phyloP scores from a whole-genome alignment of 768 basidiomycete genomes.

The Lactifluus piperatus region DNA sequence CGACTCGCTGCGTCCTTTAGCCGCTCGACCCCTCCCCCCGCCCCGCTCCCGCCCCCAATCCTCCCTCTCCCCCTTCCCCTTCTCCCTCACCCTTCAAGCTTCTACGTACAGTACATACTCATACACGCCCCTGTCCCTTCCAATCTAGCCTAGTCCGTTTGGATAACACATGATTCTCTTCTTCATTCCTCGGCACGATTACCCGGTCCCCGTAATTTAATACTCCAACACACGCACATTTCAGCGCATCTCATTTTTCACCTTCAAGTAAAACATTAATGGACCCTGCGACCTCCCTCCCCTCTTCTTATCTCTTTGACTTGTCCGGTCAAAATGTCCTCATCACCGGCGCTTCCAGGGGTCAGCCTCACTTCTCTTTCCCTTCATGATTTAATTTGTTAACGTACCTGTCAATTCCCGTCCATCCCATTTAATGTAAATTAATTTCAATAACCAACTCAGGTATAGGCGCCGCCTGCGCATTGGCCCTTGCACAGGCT shows the following conservation, averaged over 20 bases:
- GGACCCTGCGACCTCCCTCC: conserved; percentile 44
- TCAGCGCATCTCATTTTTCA: neutral
- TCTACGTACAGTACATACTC: neutral
- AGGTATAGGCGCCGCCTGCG: conserved; percentile 51
- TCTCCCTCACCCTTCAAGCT: no score
- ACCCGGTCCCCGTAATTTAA: conserved; percentile 4
- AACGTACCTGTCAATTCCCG: conserved; percentile 7
- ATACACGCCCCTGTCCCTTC: neutral
- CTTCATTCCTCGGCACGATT: conserved; percentile 4
- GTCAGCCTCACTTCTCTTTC: conserved; percentile 31
- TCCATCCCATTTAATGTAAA: neutral
- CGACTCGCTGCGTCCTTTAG: neutral
- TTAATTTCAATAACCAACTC: conserved; percentile 1
- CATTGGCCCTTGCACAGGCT: conserved; percentile 45
- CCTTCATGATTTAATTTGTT: neutral
- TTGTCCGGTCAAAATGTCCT: conserved; percentile 60
- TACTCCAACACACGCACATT: neutral
- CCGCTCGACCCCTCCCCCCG: conserved; percentile 5
- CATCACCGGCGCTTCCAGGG: conserved; percentile 75
- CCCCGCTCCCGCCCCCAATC: neutral
- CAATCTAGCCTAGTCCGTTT: neutral
- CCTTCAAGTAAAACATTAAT: conserved; percentile 25
- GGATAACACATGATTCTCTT: neutral
- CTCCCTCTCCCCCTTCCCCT: neutral
- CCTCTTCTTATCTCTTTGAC: conserved; percentile 53